Base-by-base conservation (phyloP, 1,284 basidiomycete species). In the Cutaneotrichosporon sp. region DNA sequence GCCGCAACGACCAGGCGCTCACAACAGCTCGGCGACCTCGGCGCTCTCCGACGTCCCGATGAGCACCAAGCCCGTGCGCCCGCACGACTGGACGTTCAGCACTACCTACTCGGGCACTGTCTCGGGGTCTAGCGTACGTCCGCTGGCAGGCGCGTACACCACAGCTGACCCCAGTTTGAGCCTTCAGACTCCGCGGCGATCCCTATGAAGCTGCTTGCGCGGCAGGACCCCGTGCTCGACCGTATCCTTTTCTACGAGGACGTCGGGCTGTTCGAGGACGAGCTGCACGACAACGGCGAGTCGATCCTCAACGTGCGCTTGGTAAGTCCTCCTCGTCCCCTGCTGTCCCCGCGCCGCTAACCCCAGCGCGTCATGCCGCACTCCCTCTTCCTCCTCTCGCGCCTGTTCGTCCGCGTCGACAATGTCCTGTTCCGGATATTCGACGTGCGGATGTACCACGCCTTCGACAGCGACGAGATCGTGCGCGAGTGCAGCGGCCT, bases 51-150 rank as follows among this genome's bases (percentile, higher is more conserved):
- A 63, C 68, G 88, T 88, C 64, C 89, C 86, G 68, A 85, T 93
- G 79, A 89, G 90, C 2, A 89, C 89, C 4, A 86, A 88, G 42
- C 81, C 85, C 0, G 88, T 91, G 3, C 94, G 94, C 69, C 89
- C 89, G 2, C 98, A 92, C 79, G 97, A 99, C 75, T 99, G 97
- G 97, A 99, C 97, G 6, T 99, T 97, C 77, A 97, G 94, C 0
- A 91, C 91, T 3, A 87, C 85, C 1, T 95, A 97, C 73, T 72
- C 87, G 0, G 97, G 95, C 0, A 86, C 89, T 62, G 64, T 74
- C 13, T 65, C 61, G 4, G 72, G 72, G 10, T 59, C 70, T 10
- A 67, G 58, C n/a, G 73, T 74, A 42, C 53, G 71, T 60, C 1
- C 46, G 34, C 18, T 9, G 7, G n/a, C n/a, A n/a, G n/a, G n/a